Conservation (phyloP, 2,329 filamentous ascomycete species). For the Pseudopyricularia javanii region DNA sequence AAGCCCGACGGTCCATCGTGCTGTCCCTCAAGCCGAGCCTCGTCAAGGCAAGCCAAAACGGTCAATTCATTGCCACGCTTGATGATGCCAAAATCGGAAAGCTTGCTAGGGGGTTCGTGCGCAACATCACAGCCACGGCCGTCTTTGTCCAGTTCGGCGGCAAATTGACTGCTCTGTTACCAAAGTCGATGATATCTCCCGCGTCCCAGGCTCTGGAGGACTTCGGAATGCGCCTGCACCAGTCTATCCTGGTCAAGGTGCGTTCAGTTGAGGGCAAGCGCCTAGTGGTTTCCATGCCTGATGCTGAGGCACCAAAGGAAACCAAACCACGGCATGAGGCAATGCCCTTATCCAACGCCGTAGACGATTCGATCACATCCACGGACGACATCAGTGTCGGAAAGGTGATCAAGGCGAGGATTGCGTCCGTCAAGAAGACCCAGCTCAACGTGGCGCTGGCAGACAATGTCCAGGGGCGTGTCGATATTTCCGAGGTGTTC, state of each 20-base stretch:
- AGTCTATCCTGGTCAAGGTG: conserved; percentile 64
- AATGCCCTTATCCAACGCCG: conserved; percentile 20
- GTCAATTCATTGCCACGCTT: conserved; percentile 59
- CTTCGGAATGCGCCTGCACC: conserved; percentile 68
- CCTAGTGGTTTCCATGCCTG: conserved; percentile 45
- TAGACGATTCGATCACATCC: conserved; percentile 52
- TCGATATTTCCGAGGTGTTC: conserved; percentile 85
- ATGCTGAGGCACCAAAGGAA: conserved; percentile 29
- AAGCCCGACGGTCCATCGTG: conserved; percentile 61
- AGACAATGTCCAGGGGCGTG: conserved; percentile 80
- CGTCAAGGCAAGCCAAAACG: conserved; percentile 59
- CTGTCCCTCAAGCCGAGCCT: conserved; percentile 77
- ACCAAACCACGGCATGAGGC: conserved; percentile 9
- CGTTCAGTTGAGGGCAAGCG: conserved; percentile 60
- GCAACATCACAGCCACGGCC: conserved; percentile 69
- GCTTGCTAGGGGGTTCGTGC: conserved; percentile 66
- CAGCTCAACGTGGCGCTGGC: conserved; percentile 85
- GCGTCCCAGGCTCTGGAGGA: conserved; percentile 48
- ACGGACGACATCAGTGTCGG: conserved; percentile 67
- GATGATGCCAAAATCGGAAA: conserved; percentile 60
- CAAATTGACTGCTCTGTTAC: conserved; percentile 64
- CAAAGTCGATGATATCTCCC: conserved; percentile 64
- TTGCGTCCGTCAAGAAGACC: conserved; percentile 78
- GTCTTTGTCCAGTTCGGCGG: conserved; percentile 83
- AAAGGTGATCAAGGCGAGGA: conserved; percentile 59